Evolutionary conservation across 1,284 basidiomycete genomes (phyloP).

Genomic region (Volvariella volvacea): DNA sequence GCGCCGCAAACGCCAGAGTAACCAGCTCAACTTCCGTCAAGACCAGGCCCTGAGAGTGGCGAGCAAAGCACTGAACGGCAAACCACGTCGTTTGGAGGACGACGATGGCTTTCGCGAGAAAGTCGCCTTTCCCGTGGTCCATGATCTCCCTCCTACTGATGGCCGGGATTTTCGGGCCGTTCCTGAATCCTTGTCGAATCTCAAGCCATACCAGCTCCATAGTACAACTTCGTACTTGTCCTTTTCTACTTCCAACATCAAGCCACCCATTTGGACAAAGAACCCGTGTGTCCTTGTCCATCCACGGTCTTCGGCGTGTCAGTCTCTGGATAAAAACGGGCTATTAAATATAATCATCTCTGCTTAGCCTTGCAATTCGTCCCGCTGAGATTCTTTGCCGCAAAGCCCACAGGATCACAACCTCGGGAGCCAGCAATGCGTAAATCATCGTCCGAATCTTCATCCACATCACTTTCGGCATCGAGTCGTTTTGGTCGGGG

Average conservation of each 20-base stretch:
- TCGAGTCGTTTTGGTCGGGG: slow-evolving; percentile 1
- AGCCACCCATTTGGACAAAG: slow-evolving; percentile 21
- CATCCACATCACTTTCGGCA: not conserved
- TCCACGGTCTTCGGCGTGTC: no score
- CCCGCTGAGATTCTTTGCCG: slow-evolving; percentile 13
- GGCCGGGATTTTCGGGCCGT: no score
- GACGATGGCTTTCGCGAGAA: slow-evolving; percentile 16
- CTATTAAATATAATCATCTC: no score
- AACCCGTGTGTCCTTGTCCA: slow-evolving; percentile 10
- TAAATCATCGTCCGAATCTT: slow-evolving; percentile 11
- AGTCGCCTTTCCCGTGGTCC: slow-evolving; percentile 13
- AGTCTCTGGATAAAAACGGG: no score
- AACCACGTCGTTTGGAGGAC: slow-evolving; percentile 16
- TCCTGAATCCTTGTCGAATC: no score
- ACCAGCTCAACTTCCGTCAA: slow-evolving; percentile 17
- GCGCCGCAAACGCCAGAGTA: slow-evolving; percentile 14
- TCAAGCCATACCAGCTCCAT: slow-evolving; percentile 3
- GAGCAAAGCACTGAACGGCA: slow-evolving; percentile 13
- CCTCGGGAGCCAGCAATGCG: slow-evolving; percentile 18
- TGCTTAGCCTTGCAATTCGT: slow-evolving; percentile 8
- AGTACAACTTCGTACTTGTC: slow-evolving; percentile 17
- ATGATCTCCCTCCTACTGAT: slow-evolving; percentile 14
- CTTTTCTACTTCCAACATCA: slow-evolving; percentile 11
- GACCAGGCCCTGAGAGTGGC: slow-evolving; percentile 6
- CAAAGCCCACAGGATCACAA: slow-evolving; percentile 16